Conservation (phyloP, 176 grass and related monocot genomes). For the Cymbopogon citratus region DNA sequence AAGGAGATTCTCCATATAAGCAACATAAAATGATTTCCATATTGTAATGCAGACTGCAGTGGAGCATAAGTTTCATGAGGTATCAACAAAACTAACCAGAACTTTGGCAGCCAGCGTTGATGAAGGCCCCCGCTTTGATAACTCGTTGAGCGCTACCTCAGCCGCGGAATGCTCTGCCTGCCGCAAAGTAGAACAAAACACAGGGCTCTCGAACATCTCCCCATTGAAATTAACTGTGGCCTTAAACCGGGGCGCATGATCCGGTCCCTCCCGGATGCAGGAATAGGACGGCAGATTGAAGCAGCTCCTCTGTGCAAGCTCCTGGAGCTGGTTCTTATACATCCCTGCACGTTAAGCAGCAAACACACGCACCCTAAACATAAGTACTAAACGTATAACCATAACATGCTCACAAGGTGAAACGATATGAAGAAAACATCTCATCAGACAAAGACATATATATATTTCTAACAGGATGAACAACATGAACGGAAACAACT, state of each 20-base stretch:
- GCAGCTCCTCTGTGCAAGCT: constrained; percentile 76
- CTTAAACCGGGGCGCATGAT: constrained; percentile 63
- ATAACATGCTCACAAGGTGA: not conserved
- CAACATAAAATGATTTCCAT: not conserved
- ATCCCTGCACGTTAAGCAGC: constrained; percentile 27
- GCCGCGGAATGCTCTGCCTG: constrained; percentile 51
- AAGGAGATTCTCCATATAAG: not conserved
- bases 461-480: not conserved
- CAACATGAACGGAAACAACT: not conserved
- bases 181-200: constrained; percentile 48
- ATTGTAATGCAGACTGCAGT: not conserved
- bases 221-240: constrained; percentile 64
- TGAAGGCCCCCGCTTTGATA: constrained; percentile 52
- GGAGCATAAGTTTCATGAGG: not conserved
- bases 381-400: not conserved
- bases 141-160: constrained; percentile 47
- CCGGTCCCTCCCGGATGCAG: constrained; percentile 48
- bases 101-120: constrained; percentile 56
- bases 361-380: constrained; percentile 8
- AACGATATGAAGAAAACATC: not conserved
- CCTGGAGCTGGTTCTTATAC: constrained; percentile 69
- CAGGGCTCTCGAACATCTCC: constrained; percentile 51
- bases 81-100: constrained; percentile 42
- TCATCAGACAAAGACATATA: not conserved
- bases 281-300: constrained; percentile 62